Percentiles rank a stretch among this genome's conserved stretches.
These are phyloP conservation scores for Cudoniella acicularis DNA, from an alignment of 495 filamentous ascomycete genomes.

Conservation along the genomic window DNA sequence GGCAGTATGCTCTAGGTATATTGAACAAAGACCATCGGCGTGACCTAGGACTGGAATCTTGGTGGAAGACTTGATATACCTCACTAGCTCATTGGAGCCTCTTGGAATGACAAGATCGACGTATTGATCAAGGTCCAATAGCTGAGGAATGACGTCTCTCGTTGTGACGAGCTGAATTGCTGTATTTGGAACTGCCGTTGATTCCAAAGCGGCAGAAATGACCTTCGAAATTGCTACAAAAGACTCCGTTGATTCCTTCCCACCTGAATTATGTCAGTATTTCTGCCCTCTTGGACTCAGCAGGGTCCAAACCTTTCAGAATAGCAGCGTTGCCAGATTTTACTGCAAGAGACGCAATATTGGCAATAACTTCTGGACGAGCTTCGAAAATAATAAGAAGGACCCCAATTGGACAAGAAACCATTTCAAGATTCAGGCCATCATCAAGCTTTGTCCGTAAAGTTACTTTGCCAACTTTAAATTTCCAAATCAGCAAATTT, in stretches of 20 bases:
- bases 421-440: constrained; percentile 75
- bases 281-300: not conserved
- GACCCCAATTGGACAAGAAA: constrained; percentile 92
- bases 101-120: constrained; percentile 96
- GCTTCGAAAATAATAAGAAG: constrained; percentile 98
- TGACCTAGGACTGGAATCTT: constrained; percentile 96
- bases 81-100: constrained; percentile 89
- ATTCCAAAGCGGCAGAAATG: constrained; percentile 74
- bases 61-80: constrained; percentile 82
- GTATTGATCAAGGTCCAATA: constrained; percentile 76
- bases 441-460: constrained; percentile 86
- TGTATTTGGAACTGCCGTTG: constrained; percentile 74
- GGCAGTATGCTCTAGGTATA: constrained; percentile 82
- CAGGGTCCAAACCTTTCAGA: constrained; percentile 63
- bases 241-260: constrained; percentile 91
- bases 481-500: not conserved
- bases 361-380: constrained; percentile 96
- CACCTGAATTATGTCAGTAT: constrained; percentile 51
- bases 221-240: constrained; percentile 84
- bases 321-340: constrained; percentile 98
- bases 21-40: constrained; percentile 88
- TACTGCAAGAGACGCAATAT: constrained; percentile 93
- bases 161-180: constrained; percentile 92
- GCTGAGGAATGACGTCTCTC: constrained; percentile 78
- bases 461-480: constrained; percentile 76